A percentile compares a stretch with the other conserved stretches of the same genome.
Conservation (phyloP, 495 filamentous ascomycete genomes). For the Hypoxylon fuscum region DNA sequence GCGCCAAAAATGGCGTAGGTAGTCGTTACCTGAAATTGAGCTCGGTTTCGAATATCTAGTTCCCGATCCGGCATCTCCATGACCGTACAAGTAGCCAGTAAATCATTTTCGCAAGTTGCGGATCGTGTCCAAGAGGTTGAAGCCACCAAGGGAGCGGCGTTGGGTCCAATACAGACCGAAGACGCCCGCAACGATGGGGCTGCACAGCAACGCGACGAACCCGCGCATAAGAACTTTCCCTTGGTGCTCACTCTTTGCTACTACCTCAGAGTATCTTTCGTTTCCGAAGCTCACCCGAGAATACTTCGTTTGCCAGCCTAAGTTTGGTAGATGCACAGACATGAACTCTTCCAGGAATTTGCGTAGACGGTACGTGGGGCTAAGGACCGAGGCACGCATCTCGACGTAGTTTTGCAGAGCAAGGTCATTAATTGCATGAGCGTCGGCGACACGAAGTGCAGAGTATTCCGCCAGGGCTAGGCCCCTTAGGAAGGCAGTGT, state of each 20-base stretch:
- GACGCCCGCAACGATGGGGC: slow-evolving; percentile 42
- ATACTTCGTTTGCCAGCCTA: slow-evolving; percentile 93
- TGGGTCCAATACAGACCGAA: slow-evolving; percentile 35
- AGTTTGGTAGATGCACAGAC: slow-evolving; percentile 72
- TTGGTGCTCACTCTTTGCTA: slow-evolving; percentile 72
- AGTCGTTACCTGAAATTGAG: too few species aligned
- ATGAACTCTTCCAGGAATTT: slow-evolving; percentile 90
- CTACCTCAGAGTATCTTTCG: slow-evolving; percentile 86
- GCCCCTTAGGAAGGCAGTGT: slow-evolving; percentile 53
- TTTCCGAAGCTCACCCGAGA: slow-evolving; percentile 92
- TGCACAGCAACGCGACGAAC: slow-evolving; percentile 38
- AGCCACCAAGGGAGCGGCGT: slow-evolving; percentile 17
- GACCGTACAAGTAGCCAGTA: neutral
- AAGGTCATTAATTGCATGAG: slow-evolving; percentile 90
- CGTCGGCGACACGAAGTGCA: slow-evolving; percentile 74
- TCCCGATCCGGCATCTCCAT: neutral
- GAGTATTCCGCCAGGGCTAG: slow-evolving; percentile 79
- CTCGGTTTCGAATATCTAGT: too few species aligned
- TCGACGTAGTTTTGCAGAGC: slow-evolving; percentile 92
- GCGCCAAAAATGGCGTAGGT: too few species aligned
- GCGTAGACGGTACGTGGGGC: slow-evolving; percentile 75
- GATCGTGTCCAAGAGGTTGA: slow-evolving; percentile 14
- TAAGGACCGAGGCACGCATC: slow-evolving; percentile 86
- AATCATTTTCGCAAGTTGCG: slow-evolving; percentile 20
- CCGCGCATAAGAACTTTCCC: slow-evolving; percentile 63